Base-by-base conservation (phyloP, 1,284 basidiomycete genomes). In the Vanrija humicola region DNA sequence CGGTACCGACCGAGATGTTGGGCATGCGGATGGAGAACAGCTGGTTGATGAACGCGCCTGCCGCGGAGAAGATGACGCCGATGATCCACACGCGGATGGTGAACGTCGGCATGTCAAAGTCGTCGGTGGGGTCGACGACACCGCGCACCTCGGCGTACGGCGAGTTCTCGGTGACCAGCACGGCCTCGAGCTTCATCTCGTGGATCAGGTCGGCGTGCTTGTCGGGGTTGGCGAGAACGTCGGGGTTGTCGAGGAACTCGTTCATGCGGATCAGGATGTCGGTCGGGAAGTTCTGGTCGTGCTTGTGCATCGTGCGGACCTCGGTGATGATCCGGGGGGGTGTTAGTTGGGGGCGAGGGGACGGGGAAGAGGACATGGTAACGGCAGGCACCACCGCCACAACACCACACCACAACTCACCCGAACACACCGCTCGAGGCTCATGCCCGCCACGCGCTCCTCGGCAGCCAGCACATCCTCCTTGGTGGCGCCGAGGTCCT, bases 141-240 rank as follows among this genome's bases (percentile, higher is more conserved):
- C 90, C 89, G 52, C 90, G 84, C 40, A 93, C 90, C 79, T 92
- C 89, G 5, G 89, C 84, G 68, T 93, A 93, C 8, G 90, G 89
- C 3, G 89, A 92, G 55, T 70, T 71, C 48, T 69, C 68, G 26
- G 66, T 65, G 19, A 67, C 62, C 14, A 74, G 56, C 4, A 69
- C 45, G 2, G 69, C 68, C 63, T 74, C 69, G 38, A 69, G 55
- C 56, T 69, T 67, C 65, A 72, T 68, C 34, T 56, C 56, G 42
- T 50, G 29, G 48, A 67, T 62, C 48, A 72, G 52, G 14, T 63
- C 61, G n/a, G 7, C 16, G 61, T 70, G 53, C 19, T 54, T 50
- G 5, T 60, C 52, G 6, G 68, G 68, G 38, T 66, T 48, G 6
- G 48, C 55, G 19, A 54, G 6, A 23, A 69, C 58, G 9, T 65